Evolutionary conservation across 768 basidiomycete species (phyloP).

Genomic region (Hypsizygus marmoreus): DNA sequence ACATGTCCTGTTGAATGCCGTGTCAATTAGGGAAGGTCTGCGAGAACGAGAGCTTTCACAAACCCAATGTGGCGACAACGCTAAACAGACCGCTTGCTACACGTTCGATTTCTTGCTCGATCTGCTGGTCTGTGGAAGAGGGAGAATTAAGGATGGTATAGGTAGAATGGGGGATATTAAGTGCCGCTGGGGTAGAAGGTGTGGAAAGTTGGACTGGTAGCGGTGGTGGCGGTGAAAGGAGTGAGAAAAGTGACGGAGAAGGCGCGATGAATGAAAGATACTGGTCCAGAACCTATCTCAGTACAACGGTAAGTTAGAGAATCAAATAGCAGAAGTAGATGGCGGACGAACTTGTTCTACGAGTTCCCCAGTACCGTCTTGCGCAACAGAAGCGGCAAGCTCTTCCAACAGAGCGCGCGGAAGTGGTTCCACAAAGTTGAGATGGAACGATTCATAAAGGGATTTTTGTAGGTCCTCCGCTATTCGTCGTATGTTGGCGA

Average conservation of each 20-base stretch:
- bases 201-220: slow-evolving; percentile 33
- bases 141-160: slow-evolving; percentile 93
- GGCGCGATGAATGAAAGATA: slow-evolving; percentile 96
- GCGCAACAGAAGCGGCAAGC: slow-evolving; percentile 84
- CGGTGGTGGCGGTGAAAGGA: slow-evolving; percentile 62
- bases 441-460: slow-evolving; percentile 90
- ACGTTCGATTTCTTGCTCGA: slow-evolving; percentile 92
- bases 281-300: slow-evolving; percentile 83
- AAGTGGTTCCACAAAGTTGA: slow-evolving; percentile 94
- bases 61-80: slow-evolving; percentile 85
- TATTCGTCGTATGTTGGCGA: slow-evolving; percentile 85
- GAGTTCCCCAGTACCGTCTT: slow-evolving; percentile 78
- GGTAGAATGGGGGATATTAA: slow-evolving; percentile 51
- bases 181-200: slow-evolving; percentile 32
- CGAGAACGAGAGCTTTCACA: slow-evolving; percentile 18
- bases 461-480: slow-evolving; percentile 89
- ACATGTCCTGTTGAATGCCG: slow-evolving; percentile 64
- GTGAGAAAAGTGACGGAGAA: slow-evolving; percentile 89
- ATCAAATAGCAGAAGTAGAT: background rate
- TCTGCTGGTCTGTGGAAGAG: slow-evolving; percentile 83
- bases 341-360: slow-evolving; percentile 66
- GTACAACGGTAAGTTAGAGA: slow-evolving; percentile 6
- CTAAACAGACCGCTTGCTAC: slow-evolving; percentile 90
- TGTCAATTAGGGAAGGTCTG: background rate
- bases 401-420: slow-evolving; percentile 90